A percentile compares a stretch with the other conserved stretches of the same genome.
These are phyloP conservation scores for Pyrus hybrid DNA, from an alignment of 331 rosid species.

Conservation along the genomic window DNA sequence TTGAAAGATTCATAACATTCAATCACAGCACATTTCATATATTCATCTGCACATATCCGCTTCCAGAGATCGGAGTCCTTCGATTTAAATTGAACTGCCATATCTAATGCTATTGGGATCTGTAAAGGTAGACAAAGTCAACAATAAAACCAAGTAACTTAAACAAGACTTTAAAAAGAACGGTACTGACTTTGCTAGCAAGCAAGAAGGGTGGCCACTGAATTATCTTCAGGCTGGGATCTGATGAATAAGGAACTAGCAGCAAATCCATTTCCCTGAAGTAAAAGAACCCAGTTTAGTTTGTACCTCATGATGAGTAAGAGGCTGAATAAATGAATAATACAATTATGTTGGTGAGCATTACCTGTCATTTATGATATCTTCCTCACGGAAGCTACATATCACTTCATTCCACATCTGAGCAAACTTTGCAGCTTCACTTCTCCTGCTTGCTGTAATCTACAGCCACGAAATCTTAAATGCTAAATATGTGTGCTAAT, in stretches of 20 bases:
- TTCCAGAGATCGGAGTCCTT: slow-evolving; percentile 91
- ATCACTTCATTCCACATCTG: slow-evolving; percentile 98
- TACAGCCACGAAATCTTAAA: slow-evolving; percentile 17
- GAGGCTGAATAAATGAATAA: slow-evolving; percentile 2
- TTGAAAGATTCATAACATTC: slow-evolving; percentile 92
- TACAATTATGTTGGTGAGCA: slow-evolving; percentile 22
- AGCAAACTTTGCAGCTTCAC: slow-evolving; percentile 95
- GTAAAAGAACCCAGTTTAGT: slow-evolving; percentile 23
- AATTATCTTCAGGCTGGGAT: slow-evolving; percentile 74
- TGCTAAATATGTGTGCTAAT: background rate
- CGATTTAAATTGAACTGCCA: slow-evolving; percentile 89
- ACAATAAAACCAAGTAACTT: slow-evolving; percentile 16
- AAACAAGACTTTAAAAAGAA: slow-evolving; percentile 13
- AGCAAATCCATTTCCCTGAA: slow-evolving; percentile 96
- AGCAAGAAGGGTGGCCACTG: slow-evolving; percentile 99
- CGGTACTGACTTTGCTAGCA: slow-evolving; percentile 79
- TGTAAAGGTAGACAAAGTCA: slow-evolving; percentile 38
- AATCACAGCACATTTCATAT: slow-evolving; percentile 96
- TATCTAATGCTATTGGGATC: slow-evolving; percentile 90
- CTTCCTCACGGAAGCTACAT: slow-evolving; percentile 97
- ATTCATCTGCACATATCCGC: slow-evolving; percentile 89
- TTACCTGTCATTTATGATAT: slow-evolving; percentile 82
- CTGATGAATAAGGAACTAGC: slow-evolving; percentile 93
- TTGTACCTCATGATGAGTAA: slow-evolving; percentile 12
- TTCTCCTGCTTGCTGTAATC: slow-evolving; percentile 81